Evolutionary conservation across 371 early-diverging fungal species (phyloP).

Genomic region (Actinomucor elegans): DNA sequence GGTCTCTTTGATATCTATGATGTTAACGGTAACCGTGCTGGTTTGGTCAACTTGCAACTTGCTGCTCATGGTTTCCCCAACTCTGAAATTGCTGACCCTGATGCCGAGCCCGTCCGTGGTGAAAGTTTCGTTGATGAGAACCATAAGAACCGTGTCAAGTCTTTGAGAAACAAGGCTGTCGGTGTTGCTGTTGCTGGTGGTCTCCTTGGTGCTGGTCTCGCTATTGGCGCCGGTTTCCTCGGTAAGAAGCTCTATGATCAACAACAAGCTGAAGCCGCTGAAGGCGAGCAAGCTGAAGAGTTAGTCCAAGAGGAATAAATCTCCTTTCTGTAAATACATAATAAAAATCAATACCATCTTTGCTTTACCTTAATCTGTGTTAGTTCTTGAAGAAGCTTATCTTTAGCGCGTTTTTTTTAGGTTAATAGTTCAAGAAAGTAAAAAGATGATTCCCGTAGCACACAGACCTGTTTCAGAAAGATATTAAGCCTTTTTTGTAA

Average conservation of each 20-base stretch:
- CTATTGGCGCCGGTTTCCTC: conserved; percentile 52
- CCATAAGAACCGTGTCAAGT: conserved; percentile 51
- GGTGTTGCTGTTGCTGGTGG: conserved; percentile 51
- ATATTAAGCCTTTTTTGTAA: too few species aligned
- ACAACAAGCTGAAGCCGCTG: conserved; percentile 29
- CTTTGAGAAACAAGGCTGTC: conserved; percentile 44
- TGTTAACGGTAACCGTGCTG: conserved; percentile 46
- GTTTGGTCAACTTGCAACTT: conserved; percentile 50
- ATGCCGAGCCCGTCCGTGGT: conserved; percentile 37
- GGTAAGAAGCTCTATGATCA: conserved; percentile 54
- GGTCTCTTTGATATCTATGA: conserved; percentile 51
- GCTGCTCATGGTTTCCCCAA: conserved; percentile 52
- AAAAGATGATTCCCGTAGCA: too few species aligned
- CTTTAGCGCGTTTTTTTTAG: too few species aligned
- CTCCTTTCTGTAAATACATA: too few species aligned
- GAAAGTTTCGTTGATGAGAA: conserved; percentile 48
- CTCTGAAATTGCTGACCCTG: conserved; percentile 25
- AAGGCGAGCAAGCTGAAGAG: conserved; percentile 20
- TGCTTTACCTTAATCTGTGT: too few species aligned
- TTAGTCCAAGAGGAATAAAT: too few species aligned
- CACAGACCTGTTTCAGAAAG: too few species aligned
- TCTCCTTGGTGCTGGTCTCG: conserved; percentile 45
- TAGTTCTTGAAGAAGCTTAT: too few species aligned
- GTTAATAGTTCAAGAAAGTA: too few species aligned
- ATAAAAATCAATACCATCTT: too few species aligned